Evolutionary conservation across 257 asterid species (phyloP), one percentile per base, ranked within the genome.

Genomic region (Capsicum pubescens): DNA sequence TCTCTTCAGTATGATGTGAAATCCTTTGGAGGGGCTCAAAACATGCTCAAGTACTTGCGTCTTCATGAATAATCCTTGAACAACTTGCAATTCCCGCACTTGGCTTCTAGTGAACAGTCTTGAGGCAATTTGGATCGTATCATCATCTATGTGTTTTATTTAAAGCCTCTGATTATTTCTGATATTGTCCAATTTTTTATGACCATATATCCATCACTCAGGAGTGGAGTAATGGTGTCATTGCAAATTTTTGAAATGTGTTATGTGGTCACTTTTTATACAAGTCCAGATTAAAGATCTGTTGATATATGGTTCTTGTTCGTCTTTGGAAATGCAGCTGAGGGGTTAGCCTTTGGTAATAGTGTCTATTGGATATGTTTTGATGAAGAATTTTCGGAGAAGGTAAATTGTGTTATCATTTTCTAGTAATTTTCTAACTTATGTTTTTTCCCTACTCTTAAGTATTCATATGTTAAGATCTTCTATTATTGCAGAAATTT

Each of bases 311-410:
- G 21, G 12, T 26, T n/a, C 56, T 19, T 50, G 44, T 52, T 74
- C n/a, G 64, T 63, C 61, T 83, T 67, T 85, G 58, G 32, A 52
- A 69, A 68, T 96, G 93, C 98, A 95, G 99, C 99, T 86, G 90
- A 95, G 84, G 99, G 93, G 67, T 90, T 97, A 82, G 91, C 83
- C 61, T 91, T 97, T 84, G 99, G 99, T 79, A 97, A 97, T 86
- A 93, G 98, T 80, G 98, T 95, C 54, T 95, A 90, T 84, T 93
- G 93, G 97, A 92, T 97, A 89, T 90, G 91, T 42, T 97, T 97
- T 52, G 98, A 88, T 87, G 95, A 97, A 85, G 98, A 97, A 80
- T 91, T 83, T 58, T 87, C 91, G 17, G 89, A 84, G 66, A 97
- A 97, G 98, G 99, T 95, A 81, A 90, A 42, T 55, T 63, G 55